Evolutionary conservation across 2,329 filamentous ascomycete genomes (phyloP).

Genomic region (Trichoderma oligosporum): DNA sequence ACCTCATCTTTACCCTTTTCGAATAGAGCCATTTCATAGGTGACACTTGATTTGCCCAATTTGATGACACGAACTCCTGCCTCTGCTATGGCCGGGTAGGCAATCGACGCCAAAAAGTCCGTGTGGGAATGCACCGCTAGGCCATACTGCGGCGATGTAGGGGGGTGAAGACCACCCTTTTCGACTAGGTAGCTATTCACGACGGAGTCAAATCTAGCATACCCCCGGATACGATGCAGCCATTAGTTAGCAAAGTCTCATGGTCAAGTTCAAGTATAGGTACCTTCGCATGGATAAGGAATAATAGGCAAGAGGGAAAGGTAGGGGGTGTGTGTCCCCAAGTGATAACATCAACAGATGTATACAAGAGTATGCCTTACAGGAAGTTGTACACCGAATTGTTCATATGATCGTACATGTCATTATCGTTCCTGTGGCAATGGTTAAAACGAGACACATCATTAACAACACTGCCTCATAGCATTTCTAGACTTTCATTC

Average conservation of each 20-base stretch:
- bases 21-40: conserved; percentile 86
- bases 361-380: conserved; percentile 38
- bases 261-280: not conserved
- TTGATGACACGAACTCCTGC: conserved; percentile 78
- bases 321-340: not conserved
- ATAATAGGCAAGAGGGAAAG: not conserved
- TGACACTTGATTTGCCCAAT: conserved; percentile 80
- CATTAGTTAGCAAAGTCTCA: conserved; percentile 1
- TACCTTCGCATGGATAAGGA: not conserved
- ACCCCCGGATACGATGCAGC: not conserved
- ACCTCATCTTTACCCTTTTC: conserved; percentile 68
- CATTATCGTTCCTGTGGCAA: conserved; percentile 72
- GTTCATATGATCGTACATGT: conserved; percentile 94
- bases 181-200: conserved; percentile 85
- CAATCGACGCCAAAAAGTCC: conserved; percentile 77
- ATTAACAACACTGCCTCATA: conserved; percentile 4
- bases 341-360: not conserved
- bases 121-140: conserved; percentile 82
- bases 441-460: conserved; percentile 15
- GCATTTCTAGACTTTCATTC: not conserved
- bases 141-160: conserved; percentile 67
- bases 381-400: conserved; percentile 83
- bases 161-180: conserved; percentile 69
- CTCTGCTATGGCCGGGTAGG: conserved; percentile 78
- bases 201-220: conserved; percentile 72